A percentile compares a stretch with the other conserved stretches of the same genome.
phyloP scores from a whole-genome alignment of 768 basidiomycete genomes.

The Pulveroboletus ravenelii region DNA sequence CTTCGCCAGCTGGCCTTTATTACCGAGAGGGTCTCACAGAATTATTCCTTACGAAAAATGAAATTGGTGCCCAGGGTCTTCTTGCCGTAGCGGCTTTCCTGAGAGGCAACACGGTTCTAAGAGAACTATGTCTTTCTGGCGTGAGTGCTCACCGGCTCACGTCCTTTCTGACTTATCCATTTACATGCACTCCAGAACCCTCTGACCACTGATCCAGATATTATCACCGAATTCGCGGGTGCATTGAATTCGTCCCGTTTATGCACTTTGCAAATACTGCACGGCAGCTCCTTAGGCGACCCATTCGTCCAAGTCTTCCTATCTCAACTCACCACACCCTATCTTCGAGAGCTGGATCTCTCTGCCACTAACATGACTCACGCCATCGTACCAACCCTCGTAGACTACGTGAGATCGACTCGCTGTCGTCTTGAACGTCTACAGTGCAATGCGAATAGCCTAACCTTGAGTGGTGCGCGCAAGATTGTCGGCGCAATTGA shows the following conservation, averaged over 20 bases:
- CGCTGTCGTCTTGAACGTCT: conserved; percentile 47
- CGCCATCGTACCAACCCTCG: conserved; percentile 37
- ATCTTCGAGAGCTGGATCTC: conserved; percentile 53
- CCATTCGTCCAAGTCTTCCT: conserved; percentile 46
- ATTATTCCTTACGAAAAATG: conserved; percentile 54
- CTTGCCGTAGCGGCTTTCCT: conserved; percentile 51
- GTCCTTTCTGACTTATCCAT: conserved; percentile 11
- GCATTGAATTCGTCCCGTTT: conserved; percentile 55
- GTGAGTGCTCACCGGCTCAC: conserved; percentile 35
- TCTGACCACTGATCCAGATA: conserved; percentile 35
- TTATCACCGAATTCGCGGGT: conserved; percentile 37
- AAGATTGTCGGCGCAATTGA: conserved; percentile 44
- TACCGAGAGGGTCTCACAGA: conserved; percentile 42
- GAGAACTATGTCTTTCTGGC: conserved; percentile 52
- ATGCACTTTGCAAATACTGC: conserved; percentile 46
- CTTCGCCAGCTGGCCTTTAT: conserved; percentile 42
- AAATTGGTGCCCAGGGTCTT: conserved; percentile 52
- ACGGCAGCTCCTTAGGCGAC: conserved; percentile 48
- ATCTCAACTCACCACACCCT: conserved; percentile 42
- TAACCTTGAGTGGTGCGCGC: conserved; percentile 43
- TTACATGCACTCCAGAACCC: conserved; percentile 32
- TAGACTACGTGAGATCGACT: conserved; percentile 47
- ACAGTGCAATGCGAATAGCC: conserved; percentile 51
- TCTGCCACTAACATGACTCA: conserved; percentile 47
- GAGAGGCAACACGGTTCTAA: conserved; percentile 40